Evolutionary conservation across 352 stramenopile genomes (phyloP), one percentile per base, ranked within the genome.

Genomic region (Globisporangium heterothallicum): DNA sequence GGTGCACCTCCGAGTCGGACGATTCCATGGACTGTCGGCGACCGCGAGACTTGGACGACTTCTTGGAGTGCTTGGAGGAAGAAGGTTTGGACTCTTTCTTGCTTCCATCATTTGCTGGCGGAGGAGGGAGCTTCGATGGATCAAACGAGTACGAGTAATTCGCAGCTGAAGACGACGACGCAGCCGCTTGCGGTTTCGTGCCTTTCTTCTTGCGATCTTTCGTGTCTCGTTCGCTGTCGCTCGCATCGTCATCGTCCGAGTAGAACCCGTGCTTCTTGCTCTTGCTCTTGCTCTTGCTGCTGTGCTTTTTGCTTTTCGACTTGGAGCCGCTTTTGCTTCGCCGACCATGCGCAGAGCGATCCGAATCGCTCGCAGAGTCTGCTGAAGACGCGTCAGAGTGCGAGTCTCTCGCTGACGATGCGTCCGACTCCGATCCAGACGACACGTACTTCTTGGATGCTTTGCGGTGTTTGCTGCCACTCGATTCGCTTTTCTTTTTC

Each of bases 101-200:
- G 22, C 56, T 45, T 14, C 61, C 61, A 22, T 59, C 36, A 25
- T 76, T 49, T 4, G 68, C 54, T 5, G 35, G 49, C 49, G 70
- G 42, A 35, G 65, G 60, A 10, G 68, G 68, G 1, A 81, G 58
- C 42, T 84, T 84, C 9, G 70, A 59, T 21, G 70, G 68, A 29
- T 79, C 73, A 35, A 81, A 81, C 2, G 70, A 72, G 59, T 64
- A 79, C 45, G 62, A 53, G 58, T 79, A 84, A 51, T 74, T 51
- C 4, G 44, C 46, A 13, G 49, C 27, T 16, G 29, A 46, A 13
- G 47, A 36, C n/a, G 55, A 21, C 16, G 48, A 47, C 7, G 60
- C 35, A 3, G 60, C 14, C 30, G 21, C 38, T 19, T 16, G 16
- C 24, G 32, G n/a, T 16, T 38, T 38, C 13, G 35, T 4, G 24